A percentile compares a stretch with the other conserved stretches of the same genome.
Evolutionary conservation across 352 stramenopile species (phyloP).

Genomic region (Aphanomyces invadans): DNA sequence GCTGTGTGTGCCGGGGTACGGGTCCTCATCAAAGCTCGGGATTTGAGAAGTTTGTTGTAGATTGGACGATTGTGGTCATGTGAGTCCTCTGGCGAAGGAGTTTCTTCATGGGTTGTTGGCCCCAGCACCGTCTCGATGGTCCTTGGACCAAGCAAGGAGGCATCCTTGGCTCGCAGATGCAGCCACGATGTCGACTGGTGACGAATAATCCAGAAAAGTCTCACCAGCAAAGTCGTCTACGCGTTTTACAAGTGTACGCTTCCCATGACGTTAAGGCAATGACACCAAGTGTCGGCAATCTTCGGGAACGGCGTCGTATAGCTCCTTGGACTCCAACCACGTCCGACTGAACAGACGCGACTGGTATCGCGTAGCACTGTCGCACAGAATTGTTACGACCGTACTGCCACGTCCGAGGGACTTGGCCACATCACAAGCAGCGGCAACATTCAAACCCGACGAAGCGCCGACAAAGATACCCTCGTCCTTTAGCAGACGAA

Average conservation of each 20-base stretch:
- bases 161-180: constrained; percentile 7
- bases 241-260: no score
- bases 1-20: constrained; percentile 2
- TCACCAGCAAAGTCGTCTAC: no score
- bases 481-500: constrained; percentile 32
- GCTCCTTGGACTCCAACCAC: constrained; percentile 26
- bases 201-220: no score
- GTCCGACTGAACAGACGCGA: constrained; percentile 26
- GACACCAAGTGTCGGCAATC: constrained; percentile 25
- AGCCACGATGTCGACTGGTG: no score
- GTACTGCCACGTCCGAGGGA: constrained; percentile 34
- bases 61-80: not conserved
- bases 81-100: not conserved
- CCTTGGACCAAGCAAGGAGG: not conserved
- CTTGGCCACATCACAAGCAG: constrained; percentile 32
- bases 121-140: not conserved
- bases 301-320: constrained; percentile 22
- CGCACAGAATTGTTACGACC: constrained; percentile 39
- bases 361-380: constrained; percentile 27
- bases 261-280: constrained; percentile 18
- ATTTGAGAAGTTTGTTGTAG: constrained; percentile 13
- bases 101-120: constrained; percentile 11
- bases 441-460: constrained; percentile 35
- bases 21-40: not conserved
- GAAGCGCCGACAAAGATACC: constrained; percentile 34